Evolutionary conservation across 495 filamentous ascomycete species (phyloP).

Genomic region (Talaromyces thailandensis): DNA sequence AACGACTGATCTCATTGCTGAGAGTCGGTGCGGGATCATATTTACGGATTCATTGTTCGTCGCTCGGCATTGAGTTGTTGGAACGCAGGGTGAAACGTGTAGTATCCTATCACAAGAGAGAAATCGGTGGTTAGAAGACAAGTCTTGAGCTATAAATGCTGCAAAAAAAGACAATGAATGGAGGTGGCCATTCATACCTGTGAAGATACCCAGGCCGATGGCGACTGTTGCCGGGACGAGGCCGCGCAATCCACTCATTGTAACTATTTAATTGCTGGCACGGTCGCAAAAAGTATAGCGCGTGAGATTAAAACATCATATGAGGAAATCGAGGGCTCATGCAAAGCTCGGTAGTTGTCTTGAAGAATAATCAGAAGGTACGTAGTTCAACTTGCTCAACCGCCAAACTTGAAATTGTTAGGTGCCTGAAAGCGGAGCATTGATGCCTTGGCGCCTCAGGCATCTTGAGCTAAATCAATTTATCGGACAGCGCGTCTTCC

Average conservation of each 20-base stretch:
- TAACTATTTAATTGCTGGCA: neutral
- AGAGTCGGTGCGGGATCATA: neutral
- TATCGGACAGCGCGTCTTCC: slow-evolving; percentile 17
- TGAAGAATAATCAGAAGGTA: neutral
- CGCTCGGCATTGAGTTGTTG: slow-evolving; percentile 8
- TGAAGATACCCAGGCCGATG: slow-evolving; percentile 31
- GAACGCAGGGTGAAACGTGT: slow-evolving; percentile 21
- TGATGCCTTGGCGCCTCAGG: neutral
- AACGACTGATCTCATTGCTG: neutral
- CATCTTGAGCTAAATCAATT: neutral
- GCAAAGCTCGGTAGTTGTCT: neutral
- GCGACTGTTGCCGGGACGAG: slow-evolving; percentile 28
- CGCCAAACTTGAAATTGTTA: neutral
- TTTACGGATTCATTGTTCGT: neutral
- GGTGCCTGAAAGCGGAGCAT: neutral
- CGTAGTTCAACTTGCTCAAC: too few species aligned
- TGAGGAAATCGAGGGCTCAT: neutral
- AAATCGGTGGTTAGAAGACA: neutral
- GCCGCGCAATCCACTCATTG: slow-evolving; percentile 18
- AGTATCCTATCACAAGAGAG: slow-evolving; percentile 16
- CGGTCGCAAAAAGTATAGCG: neutral
- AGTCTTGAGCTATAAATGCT: neutral
- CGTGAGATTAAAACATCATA: neutral
- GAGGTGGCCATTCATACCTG: slow-evolving; percentile 17
- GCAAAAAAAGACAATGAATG: neutral